Evolutionary conservation across 768 basidiomycete species (phyloP).

Genomic region (Tephrocybe sp.): DNA sequence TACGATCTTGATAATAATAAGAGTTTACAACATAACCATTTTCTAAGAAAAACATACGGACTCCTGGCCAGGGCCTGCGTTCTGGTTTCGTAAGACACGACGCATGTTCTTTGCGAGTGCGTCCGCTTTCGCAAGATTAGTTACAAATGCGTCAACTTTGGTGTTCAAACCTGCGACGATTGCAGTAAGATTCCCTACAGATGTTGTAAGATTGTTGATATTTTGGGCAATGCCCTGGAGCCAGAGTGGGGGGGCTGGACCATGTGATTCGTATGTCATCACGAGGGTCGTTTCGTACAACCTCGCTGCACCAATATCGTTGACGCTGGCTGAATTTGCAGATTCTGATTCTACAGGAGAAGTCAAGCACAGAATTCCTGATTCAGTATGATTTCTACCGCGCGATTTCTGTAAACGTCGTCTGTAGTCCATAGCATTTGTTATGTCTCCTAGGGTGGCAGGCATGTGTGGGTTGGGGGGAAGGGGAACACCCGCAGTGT

Average conservation of each 20-base stretch:
- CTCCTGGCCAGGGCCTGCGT: background rate
- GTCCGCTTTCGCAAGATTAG: background rate
- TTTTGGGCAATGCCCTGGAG: background rate
- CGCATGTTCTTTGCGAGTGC: background rate
- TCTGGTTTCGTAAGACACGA: background rate
- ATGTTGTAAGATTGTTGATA: too few relatives aligned
- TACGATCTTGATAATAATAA: background rate
- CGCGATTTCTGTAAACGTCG: background rate
- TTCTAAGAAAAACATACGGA: background rate
- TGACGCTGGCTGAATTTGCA: too few relatives aligned
- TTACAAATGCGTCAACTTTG: too few relatives aligned
- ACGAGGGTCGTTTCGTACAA: too few relatives aligned
- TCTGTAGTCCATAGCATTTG: background rate
- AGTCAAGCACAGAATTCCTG: background rate
- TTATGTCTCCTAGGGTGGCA: background rate
- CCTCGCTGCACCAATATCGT: too few relatives aligned
- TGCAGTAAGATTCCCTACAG: too few relatives aligned
- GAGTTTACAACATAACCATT: background rate
- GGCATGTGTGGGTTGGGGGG: background rate
- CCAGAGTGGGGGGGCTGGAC: background rate
- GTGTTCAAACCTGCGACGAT: too few relatives aligned
- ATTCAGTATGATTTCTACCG: background rate
- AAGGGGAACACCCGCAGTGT: background rate
- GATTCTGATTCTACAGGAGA: background rate
- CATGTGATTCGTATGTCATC: background rate